Evolutionary conservation across 805 yeast species (phyloP).

Genomic region (Candida ipomoeae): DNA sequence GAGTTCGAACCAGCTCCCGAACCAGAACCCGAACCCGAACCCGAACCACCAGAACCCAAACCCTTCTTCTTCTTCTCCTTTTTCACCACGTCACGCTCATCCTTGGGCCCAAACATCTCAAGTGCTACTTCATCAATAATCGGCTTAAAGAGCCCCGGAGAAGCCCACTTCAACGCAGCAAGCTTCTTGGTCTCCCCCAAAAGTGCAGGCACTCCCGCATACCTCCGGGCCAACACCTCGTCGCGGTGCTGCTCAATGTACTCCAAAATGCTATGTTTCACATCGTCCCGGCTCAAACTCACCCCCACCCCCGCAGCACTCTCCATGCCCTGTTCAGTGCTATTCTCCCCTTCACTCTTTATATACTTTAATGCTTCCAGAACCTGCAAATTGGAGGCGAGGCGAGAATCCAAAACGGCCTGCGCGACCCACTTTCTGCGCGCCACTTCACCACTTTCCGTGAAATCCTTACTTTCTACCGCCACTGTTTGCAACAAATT

Average conservation of each 20-base stretch:
- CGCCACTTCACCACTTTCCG: constrained; percentile 21
- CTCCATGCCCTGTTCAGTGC: constrained; percentile 51
- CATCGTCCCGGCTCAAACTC: constrained; percentile 62
- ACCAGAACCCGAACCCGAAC: constrained; percentile 9
- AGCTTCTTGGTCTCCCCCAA: constrained; percentile 73
- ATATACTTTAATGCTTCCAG: constrained; percentile 77
- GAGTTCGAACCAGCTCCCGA: too few relatives aligned
- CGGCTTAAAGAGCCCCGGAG: constrained; percentile 82
- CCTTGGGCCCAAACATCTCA: constrained; percentile 84
- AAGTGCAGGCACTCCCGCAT: constrained; percentile 70
- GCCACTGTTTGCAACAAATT: constrained; percentile 77
- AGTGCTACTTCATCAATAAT: constrained; percentile 75
- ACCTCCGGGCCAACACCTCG: constrained; percentile 67
- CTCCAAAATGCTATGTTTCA: constrained; percentile 50
- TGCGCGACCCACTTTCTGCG: constrained; percentile 50
- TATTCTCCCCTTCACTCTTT: constrained; percentile 44
- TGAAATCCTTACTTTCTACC: constrained; percentile 55
- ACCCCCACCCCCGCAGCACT: constrained; percentile 76
- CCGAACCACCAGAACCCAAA: too few relatives aligned
- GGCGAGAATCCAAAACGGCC: constrained; percentile 60
- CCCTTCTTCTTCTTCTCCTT: constrained; percentile 64
- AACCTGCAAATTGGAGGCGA: constrained; percentile 69
- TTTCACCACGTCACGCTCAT: constrained; percentile 82
- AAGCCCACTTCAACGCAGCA: constrained; percentile 85
- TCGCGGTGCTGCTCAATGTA: constrained; percentile 59